Evolutionary conservation across 352 stramenopile species (phyloP).

Genomic region (Globisporangium cederbergense): DNA sequence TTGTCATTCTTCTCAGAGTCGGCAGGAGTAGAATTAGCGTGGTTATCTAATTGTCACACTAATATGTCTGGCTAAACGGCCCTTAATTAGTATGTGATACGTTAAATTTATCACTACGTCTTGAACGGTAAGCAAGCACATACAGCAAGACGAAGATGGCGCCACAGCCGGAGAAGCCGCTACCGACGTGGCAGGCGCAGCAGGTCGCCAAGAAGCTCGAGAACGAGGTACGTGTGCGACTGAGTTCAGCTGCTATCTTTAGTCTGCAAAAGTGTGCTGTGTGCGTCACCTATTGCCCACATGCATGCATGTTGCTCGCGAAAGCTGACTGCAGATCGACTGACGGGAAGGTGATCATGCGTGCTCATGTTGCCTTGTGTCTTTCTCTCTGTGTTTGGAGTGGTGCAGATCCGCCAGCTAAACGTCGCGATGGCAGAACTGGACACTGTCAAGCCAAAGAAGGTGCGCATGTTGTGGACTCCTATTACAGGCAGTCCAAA

Average conservation of each 20-base stretch:
- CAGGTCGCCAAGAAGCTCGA: slow-evolving; percentile 26
- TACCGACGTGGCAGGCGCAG: slow-evolving; percentile 41
- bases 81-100: background rate
- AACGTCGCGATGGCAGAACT: slow-evolving; percentile 73
- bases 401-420: slow-evolving; percentile 65
- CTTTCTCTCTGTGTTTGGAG: background rate
- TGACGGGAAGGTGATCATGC: no score
- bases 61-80: background rate
- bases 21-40: background rate
- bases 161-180: background rate
- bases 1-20: background rate
- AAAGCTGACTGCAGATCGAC: background rate
- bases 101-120: background rate
- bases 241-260: background rate
- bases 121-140: background rate
- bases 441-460: slow-evolving; percentile 64
- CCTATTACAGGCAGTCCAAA: background rate
- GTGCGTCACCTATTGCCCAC: background rate
- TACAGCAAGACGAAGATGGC: background rate
- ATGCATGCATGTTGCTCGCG: background rate
- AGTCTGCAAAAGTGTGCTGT: background rate
- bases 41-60: background rate
- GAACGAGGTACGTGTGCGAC: slow-evolving; percentile 11
- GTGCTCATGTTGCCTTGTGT: background rate
- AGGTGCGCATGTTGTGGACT: slow-evolving; percentile 27